Evolutionary conservation across 75 land plant genomes (phyloP).

Genomic region (Picea glauca): DNA sequence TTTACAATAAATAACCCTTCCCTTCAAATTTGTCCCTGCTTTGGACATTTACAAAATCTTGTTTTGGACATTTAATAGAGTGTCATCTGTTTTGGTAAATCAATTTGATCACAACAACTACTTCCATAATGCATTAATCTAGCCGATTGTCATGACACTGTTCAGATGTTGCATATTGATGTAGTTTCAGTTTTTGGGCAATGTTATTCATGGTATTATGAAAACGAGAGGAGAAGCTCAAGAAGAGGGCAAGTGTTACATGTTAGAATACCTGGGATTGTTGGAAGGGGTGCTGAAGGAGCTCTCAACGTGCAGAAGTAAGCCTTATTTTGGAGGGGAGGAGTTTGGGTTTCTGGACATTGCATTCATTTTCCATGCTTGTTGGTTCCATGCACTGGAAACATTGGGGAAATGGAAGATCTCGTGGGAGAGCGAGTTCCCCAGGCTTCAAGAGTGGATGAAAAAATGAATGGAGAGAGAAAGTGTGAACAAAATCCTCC

Average conservation of each 20-base stretch:
- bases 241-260: neutral
- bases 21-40: neutral
- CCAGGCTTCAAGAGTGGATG: neutral
- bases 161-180: too few relatives aligned
- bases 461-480: neutral
- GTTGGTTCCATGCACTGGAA: neutral
- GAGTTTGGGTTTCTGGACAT: conserved; percentile 4
- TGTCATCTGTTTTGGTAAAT: too few relatives aligned
- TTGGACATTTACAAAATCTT: too few relatives aligned
- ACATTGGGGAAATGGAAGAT: neutral
- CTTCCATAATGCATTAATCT: too few relatives aligned
- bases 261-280: neutral
- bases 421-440: neutral
- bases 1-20: too few relatives aligned
- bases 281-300: neutral
- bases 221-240: neutral
- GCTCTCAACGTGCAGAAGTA: neutral
- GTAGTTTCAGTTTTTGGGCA: neutral
- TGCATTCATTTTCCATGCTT: conserved; percentile 1
- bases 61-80: too few relatives aligned
- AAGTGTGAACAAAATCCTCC: neutral
- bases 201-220: neutral
- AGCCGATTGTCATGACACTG: too few relatives aligned
- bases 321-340: conserved; percentile 10
- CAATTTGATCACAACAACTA: too few relatives aligned